These are phyloP conservation scores for Mycosarcoma maydis DNA, from an alignment of 1,284 basidiomycete genomes.

Conservation along the genomic window DNA sequence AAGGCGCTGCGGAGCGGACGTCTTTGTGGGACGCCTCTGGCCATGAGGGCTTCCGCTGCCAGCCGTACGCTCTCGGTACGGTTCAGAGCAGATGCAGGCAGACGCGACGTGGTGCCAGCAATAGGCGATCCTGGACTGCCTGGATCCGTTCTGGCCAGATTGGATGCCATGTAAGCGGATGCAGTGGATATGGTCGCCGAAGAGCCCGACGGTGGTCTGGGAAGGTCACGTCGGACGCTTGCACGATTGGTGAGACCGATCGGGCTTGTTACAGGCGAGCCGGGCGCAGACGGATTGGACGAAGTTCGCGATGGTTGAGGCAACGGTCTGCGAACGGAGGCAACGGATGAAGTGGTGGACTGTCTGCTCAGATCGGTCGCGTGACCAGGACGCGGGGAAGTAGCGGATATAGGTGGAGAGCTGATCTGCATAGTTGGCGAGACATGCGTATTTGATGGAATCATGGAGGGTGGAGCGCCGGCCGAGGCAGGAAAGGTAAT, in stretches of 20 bases:
- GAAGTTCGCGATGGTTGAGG: constrained; percentile 43
- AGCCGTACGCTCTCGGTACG: constrained; percentile 53
- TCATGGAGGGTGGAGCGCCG: not conserved
- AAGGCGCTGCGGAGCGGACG: constrained; percentile 38
- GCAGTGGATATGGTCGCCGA: constrained; percentile 33
- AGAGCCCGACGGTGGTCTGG: constrained; percentile 33
- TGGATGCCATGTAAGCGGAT: constrained; percentile 17
- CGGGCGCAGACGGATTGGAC: constrained; percentile 36
- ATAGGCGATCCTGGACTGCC: constrained; percentile 29
- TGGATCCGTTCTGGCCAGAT: constrained; percentile 9
- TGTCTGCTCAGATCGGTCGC: constrained; percentile 32
- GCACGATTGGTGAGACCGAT: constrained; percentile 21
- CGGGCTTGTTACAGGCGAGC: constrained; percentile 20
- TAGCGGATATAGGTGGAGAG: constrained; percentile 19
- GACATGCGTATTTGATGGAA: constrained; percentile 11
- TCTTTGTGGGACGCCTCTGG: constrained; percentile 49
- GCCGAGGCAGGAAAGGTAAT: constrained; percentile 15
- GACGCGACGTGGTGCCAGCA: constrained; percentile 17
- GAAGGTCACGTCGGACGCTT: constrained; percentile 38
- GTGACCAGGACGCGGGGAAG: constrained; percentile 13
- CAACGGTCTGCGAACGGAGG: constrained; percentile 34
- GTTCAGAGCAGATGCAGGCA: constrained; percentile 37
- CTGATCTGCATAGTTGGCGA: constrained; percentile 7
- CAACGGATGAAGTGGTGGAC: constrained; percentile 42
- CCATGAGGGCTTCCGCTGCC: constrained; percentile 61